Evolutionary conservation across 805 yeast genomes (phyloP), one percentile per base, ranked within the genome.

Genomic region (Yarrowia osloensis): DNA sequence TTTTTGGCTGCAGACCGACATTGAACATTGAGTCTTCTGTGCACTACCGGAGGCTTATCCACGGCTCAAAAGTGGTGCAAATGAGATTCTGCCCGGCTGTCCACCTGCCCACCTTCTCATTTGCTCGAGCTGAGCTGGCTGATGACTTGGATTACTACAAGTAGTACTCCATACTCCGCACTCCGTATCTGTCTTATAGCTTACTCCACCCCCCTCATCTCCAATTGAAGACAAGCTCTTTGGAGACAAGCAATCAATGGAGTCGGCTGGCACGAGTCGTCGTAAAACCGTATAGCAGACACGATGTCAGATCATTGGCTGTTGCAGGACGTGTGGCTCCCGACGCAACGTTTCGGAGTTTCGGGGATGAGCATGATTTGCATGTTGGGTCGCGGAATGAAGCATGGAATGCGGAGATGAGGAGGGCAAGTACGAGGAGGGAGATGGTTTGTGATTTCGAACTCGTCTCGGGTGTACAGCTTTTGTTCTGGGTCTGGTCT

Each of bases 301-400:
- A 49, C 54, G 54, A 19, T 49, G 54, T 12, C 37, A 49, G 37
- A 49, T 49, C 28, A 50, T 50, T 50, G 57, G 57, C 40, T 33
- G 22, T 49, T n/a, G 33, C 28, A 8, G n/a, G 19, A 40, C n/a
- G 55, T 29, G 28, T 13, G 33, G 8, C 52, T 46, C 8, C 22
- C 21, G n/a, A 24, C 24, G 15, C 52, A 46, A 46, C 37, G 57
- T 50, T 54, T 54, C 61, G 61, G 61, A 50, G 39, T 50, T 50
- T 50, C 57, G 57, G 40, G 22, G 44, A 35, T 54, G 44, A 11
- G 22, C 61, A 22, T 21, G 42, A 49, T 29, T 8, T 49, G 55
- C 55, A 29, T 28, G 28, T 47, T 47, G 35, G 28, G 50, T 24
- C 8, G 9, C 21, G 54, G 40, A 21, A 24, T 52, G 21, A 12